Conservation (phyloP, 139 green algal genomes). For the Parachlorella kessleri region DNA sequence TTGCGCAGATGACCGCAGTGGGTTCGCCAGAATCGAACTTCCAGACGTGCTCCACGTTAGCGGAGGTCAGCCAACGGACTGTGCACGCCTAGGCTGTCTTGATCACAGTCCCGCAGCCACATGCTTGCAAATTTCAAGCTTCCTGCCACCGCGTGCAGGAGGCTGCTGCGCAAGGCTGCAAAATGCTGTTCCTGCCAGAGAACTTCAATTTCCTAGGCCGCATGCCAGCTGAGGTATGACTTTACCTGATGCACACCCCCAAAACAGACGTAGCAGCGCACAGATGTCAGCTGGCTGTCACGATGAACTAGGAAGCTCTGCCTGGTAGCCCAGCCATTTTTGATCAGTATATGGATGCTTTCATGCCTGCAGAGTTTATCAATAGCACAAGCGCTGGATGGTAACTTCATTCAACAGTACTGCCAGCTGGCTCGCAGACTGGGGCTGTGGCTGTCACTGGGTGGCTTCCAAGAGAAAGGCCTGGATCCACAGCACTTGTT, state of each 20-base stretch:
- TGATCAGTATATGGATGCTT: no score
- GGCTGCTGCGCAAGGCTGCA: constrained; percentile 42
- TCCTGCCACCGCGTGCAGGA: constrained; percentile 25
- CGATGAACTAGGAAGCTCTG: no score
- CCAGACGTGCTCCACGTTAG: constrained; percentile 50
- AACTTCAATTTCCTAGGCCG: constrained; percentile 91
- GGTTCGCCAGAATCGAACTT: constrained; percentile 60
- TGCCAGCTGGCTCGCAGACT: constrained; percentile 64
- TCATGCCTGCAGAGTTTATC: no score
- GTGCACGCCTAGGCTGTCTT: not conserved
- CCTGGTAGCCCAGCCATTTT: no score
- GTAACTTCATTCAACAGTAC: constrained; percentile 78
- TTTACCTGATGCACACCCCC: no score
- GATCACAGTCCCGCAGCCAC: not conserved
- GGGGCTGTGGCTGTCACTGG: constrained; percentile 90
- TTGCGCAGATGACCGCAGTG: constrained; percentile 78
- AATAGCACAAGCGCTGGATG: constrained; percentile 78
- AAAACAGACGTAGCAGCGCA: no score
- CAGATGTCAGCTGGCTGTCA: no score
- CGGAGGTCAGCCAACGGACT: constrained; percentile 45
- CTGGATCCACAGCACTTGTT: constrained; percentile 70
- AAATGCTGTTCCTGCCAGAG: constrained; percentile 95
- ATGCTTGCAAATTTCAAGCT: not conserved
- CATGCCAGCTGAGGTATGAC: not conserved
- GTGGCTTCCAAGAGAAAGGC: constrained; percentile 83